Evolutionary conservation across 2,329 filamentous ascomycete species (phyloP), one percentile per base, ranked within the genome.

Genomic region (Colletotrichum melonis): DNA sequence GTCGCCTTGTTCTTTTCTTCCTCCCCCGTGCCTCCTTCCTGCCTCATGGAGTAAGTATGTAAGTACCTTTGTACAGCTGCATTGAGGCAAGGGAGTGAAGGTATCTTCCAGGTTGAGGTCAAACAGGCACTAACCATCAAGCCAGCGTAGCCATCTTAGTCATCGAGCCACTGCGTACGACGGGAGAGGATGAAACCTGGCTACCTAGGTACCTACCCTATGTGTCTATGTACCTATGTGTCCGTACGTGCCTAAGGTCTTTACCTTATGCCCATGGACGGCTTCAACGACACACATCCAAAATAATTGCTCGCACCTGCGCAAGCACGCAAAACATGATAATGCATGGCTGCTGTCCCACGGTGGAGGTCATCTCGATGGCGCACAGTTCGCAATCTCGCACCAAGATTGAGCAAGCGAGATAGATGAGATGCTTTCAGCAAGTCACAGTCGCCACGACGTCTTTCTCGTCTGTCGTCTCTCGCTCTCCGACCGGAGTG

Each of bases 341-440:
- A 16, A 9, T 38, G 22, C 22, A 42, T 5, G 14, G 12, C 38
- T n/a, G 19, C 19, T 49, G 42, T 49, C 19, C 26, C 54, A 42
- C 16, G 26, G 60, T 58, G 60, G 35, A 38, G 55, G 59, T 49
- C 32, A 28, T 56, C 42, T 49, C 7, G 42, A 71, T 52, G 56
- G 56, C 49, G 55, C 28, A 59, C 46, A 62, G 32, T 35, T 71
- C 62, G 63, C 65, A 72, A 69, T 69, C 52, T 63, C 58, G 64
- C 69, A 58, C 64, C 56, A 62, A 71, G 56, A 67, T 67, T 62
- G 65, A 46, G 58, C 59, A 57, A 58, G 24, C 57, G 19, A 54
- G 24, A 49, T 52, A 69, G 58, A 69, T 63, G 69, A 72, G 65
- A 63, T 72, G 65, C 49, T 63, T 24, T 38, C 59, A 56, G 24